Base-by-base conservation (phyloP, 1,284 basidiomycete species). In the Mixia osmundae region DNA sequence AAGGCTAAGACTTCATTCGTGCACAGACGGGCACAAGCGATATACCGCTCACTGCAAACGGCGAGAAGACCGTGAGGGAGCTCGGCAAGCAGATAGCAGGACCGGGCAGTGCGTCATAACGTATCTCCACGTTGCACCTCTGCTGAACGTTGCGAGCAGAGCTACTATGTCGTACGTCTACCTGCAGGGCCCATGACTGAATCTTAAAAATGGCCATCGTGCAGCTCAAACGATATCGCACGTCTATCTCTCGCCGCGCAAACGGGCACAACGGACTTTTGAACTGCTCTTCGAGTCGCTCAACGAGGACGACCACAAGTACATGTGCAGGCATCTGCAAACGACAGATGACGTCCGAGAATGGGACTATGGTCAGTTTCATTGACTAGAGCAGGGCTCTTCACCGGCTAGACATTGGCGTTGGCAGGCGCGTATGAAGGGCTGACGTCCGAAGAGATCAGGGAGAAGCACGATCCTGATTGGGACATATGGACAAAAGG, bases 381-480 rank as follows among this genome's bases (percentile, higher is more conserved):
- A n/a, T n/a, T n/a, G n/a, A n/a, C n/a, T n/a, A n/a, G n/a, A n/a
- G n/a, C n/a, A n/a, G n/a, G n/a, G n/a, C n/a, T n/a, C n/a, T n/a
- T n/a, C n/a, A n/a, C n/a, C n/a, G n/a, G n/a, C n/a, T n/a, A n/a
- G n/a, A n/a, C n/a, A n/a, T n/a, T n/a, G n/a, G n/a, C n/a, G n/a
- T n/a, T n/a, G n/a, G n/a, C n/a, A n/a, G 80, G 83, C 19, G 68
- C 77, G 11, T 89, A 80, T 51, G 83, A 91, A 54, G 83, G 82
- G 10, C 28, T 44, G 25, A 39, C 30, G 21, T 44, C 72, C 12
- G 58, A 66, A 20, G 76, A 87, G 49, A 89, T 89, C 47, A 61
- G 71, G 42, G 62, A 65, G 37, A 62, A 57, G 29, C 66, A 32
- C 4, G 14, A 3, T 24, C 29, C 28, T 27, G n/a, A n/a, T n/a